These are phyloP conservation scores for Fusarium nisikadoi DNA, from an alignment of 2,329 filamentous ascomycete species.

Conservation along the genomic window DNA sequence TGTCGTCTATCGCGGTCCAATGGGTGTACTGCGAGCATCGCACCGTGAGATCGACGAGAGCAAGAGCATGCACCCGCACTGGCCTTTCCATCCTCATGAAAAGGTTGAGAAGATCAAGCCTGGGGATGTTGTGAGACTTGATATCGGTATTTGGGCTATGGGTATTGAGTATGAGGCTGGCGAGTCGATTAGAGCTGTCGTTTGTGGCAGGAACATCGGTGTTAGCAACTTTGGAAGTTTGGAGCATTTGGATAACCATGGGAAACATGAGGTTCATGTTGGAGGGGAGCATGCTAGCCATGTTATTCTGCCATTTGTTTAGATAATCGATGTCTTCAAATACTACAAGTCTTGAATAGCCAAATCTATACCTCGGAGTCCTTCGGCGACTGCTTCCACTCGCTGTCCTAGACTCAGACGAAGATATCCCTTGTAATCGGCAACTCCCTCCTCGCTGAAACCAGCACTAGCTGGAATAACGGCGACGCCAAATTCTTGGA, in stretches of 20 bases:
- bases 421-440: background rate
- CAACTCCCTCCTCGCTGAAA: background rate
- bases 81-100: slow-evolving; percentile 19
- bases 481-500: background rate
- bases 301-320: slow-evolving; percentile 5
- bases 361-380: background rate
- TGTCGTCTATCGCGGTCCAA: background rate
- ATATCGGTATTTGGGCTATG: slow-evolving; percentile 19
- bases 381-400: background rate
- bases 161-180: slow-evolving; percentile 19
- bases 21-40: slow-evolving; percentile 3
- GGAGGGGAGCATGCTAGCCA: background rate
- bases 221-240: slow-evolving; percentile 16
- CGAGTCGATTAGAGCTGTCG: background rate
- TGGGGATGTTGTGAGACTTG: background rate
- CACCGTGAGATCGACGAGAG: slow-evolving; percentile 15
- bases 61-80: slow-evolving; percentile 19
- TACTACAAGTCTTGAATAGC: background rate
- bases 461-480: background rate
- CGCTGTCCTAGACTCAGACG: background rate
- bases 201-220: background rate
- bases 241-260: slow-evolving; percentile 14
- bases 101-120: background rate
- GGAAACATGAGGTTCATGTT: background rate
- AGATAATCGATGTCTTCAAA: fast-evolving